A percentile compares a stretch with the other conserved stretches of the same genome.
phyloP scores from a whole-genome alignment of 129 eudicot species.

The Centella asiatica region DNA sequence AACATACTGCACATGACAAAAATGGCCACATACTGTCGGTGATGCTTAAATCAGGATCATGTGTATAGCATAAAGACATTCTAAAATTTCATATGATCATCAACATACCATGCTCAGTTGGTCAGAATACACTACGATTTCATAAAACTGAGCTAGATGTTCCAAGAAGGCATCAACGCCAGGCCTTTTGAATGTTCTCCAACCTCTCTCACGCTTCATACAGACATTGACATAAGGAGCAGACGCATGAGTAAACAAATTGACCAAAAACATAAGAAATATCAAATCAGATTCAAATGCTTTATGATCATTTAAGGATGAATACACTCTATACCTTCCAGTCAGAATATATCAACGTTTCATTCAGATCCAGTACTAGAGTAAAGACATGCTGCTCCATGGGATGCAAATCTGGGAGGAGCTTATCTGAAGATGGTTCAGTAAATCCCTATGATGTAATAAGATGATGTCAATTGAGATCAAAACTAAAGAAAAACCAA shows the following conservation, averaged over 20 bases:
- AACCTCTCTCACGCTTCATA: conserved; percentile 87
- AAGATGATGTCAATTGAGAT: conserved; percentile 3
- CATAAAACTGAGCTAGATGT: conserved; percentile 71
- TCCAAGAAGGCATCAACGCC: conserved; percentile 88
- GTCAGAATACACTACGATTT: conserved; percentile 79
- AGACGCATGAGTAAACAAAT: background rate
- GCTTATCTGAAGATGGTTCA: conserved; percentile 77
- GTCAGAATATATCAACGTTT: conserved; percentile 77
- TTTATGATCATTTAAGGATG: background rate
- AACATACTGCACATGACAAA: conserved; percentile 62
- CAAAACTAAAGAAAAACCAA: background rate
- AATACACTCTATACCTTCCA: conserved; percentile 56
- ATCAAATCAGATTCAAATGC: background rate
- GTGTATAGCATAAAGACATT: background rate
- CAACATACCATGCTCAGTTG: conserved; percentile 55
- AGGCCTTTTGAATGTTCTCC: conserved; percentile 94
- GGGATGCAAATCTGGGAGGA: conserved; percentile 92
- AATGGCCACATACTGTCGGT: conserved; percentile 1
- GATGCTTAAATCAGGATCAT: background rate
- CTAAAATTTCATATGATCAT: background rate
- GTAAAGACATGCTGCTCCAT: conserved; percentile 78
- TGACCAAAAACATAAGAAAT: too few species aligned
- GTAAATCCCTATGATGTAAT: conserved; percentile 54
- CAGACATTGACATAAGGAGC: conserved; percentile 5
- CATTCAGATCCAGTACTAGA: conserved; percentile 80